Evolutionary conservation across 257 asterid genomes (phyloP), one percentile per base, ranked within the genome.

Genomic region (Marsdenia floribunda): DNA sequence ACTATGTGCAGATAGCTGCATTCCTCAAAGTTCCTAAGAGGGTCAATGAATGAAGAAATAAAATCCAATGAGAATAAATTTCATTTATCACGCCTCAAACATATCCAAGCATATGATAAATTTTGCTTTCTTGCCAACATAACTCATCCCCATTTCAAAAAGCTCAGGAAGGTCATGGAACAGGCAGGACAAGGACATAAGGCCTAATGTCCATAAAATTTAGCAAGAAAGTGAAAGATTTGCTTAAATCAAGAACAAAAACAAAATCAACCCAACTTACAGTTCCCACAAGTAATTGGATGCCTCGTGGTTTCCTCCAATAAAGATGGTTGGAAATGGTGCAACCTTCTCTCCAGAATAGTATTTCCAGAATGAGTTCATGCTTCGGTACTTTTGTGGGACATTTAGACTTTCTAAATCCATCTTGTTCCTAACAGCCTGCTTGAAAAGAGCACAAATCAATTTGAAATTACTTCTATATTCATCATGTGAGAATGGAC

Each of bases 291-390:
- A 84, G 73, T 91, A 90, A 85, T 90, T 90, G 75, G 97, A 93
- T 12, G 98, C 97, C 82, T 90, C 97, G 75, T 94, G 96, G 79
- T 92, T 94, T 42, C 98, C 97, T 10, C 97, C 96, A 55, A 94
- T 86, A 75, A 90, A 92, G 77, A 94, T 84, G 70, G 97, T 90
- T 72, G 96, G 96, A 80, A 86, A 76, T 74, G 97, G 99, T 67
- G 97, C 97, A 69, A 71, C 85, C 86, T 94, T 92, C 83, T 94
- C 97, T 77, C 97, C 97, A 0, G 96, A 89, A 86, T 90, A 94
- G 86, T 94, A 94, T 86, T 88, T 94, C 96, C 97, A 90, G 80
- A 94, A 94, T 58, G 97, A 81, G 78, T 90, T 94, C 98, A 94
- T 92, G 73, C 81, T 80, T 78, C 86, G 85, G 82, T 78, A 88